These are phyloP conservation scores for Suhomyces panamericanus DNA, from an alignment of 1,139 yeast species.

Conservation along the genomic window DNA sequence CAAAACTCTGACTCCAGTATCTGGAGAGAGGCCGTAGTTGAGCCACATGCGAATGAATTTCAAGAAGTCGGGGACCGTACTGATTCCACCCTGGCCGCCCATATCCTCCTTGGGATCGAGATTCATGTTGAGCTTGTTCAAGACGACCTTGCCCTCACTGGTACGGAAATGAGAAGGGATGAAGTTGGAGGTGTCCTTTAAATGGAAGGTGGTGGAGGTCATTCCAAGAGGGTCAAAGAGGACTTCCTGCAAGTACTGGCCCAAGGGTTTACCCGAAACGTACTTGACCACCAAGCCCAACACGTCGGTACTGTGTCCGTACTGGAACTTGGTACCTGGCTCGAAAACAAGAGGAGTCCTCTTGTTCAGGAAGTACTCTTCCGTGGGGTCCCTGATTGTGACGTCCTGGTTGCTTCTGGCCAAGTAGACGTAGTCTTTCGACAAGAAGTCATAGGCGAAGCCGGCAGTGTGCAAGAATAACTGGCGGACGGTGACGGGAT, in stretches of 20 bases:
- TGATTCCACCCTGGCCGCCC: slow-evolving; percentile 54
- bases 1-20: slow-evolving; percentile 35
- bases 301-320: slow-evolving; percentile 57
- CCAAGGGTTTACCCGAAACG: slow-evolving; percentile 43
- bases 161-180: slow-evolving; percentile 29
- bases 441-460: slow-evolving; percentile 47
- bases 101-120: slow-evolving; percentile 38
- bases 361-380: slow-evolving; percentile 28
- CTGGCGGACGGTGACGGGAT: slow-evolving; percentile 46
- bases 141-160: neutral
- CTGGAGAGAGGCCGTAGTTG: slow-evolving; percentile 45
- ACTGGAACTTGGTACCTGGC: slow-evolving; percentile 54
- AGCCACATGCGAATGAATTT: slow-evolving; percentile 48
- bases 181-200: slow-evolving; percentile 26
- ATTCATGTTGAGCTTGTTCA: neutral
- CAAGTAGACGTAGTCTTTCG: slow-evolving; percentile 28
- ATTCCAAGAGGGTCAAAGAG: slow-evolving; percentile 50
- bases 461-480: slow-evolving; percentile 56
- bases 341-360: slow-evolving; percentile 48
- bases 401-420: slow-evolving; percentile 16
- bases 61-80: slow-evolving; percentile 44
- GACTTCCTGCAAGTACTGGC: slow-evolving; percentile 39
- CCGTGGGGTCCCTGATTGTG: slow-evolving; percentile 24
- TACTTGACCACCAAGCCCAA: slow-evolving; percentile 49
- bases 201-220: slow-evolving; percentile 38